A percentile compares a stretch with the other conserved stretches of the same genome.
Evolutionary conservation across 768 basidiomycete species (phyloP).

Genomic region (Pisolithus orientalis): DNA sequence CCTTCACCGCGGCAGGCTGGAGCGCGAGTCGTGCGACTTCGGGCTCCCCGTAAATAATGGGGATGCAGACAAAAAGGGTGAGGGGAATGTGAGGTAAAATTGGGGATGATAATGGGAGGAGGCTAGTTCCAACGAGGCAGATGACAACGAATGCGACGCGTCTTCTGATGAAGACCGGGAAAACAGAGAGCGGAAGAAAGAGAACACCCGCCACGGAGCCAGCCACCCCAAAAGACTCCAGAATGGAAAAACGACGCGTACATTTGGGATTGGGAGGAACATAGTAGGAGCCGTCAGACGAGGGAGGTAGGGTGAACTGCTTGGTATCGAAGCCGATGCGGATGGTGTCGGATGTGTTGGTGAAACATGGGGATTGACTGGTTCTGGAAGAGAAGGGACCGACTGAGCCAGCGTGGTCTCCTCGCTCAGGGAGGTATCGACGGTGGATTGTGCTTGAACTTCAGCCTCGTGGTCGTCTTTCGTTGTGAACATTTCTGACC

Average conservation of each 20-base stretch:
- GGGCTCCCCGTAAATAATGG: not conserved
- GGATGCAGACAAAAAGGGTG: conserved; percentile 4
- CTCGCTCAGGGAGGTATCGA: conserved; percentile 20
- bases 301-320: conserved; percentile 48
- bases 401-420: conserved; percentile 38
- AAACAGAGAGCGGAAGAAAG: conserved; percentile 34
- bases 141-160: not conserved
- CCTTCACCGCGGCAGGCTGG: conserved; percentile 2
- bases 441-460: conserved; percentile 15
- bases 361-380: conserved; percentile 20
- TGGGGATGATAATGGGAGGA: conserved; percentile 1
- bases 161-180: conserved; percentile 18
- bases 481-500: conserved; percentile 39
- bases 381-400: conserved; percentile 14
- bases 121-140: not conserved
- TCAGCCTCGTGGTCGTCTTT: conserved; percentile 46
- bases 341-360: conserved; percentile 11
- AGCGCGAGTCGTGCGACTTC: conserved; percentile 1
- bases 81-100: conserved; percentile 1
- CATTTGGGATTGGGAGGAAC: conserved; percentile 88
- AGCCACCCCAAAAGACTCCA: conserved; percentile 58
- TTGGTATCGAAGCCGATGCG: conserved; percentile 41
- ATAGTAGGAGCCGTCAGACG: conserved; percentile 66
- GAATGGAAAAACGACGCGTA: conserved; percentile 47
- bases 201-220: conserved; percentile 18